phyloP scores from a whole-genome alignment of 805 yeast species.

The Metschnikowia koreensis region DNA sequence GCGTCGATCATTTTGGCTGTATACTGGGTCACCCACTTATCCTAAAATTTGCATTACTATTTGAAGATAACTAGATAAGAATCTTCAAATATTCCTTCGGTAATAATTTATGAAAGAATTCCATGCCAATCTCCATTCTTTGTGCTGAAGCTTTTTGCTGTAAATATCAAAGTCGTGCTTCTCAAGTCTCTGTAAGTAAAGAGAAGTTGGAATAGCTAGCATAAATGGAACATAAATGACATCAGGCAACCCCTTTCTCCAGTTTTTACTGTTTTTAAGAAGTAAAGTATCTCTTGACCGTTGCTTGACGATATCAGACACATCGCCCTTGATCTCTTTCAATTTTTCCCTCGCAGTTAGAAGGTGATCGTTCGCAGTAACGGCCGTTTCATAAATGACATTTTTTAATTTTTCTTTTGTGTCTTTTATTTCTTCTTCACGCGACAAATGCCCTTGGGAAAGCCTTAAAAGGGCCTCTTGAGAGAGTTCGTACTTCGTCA shows the following conservation, averaged over 20 bases:
- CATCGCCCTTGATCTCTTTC: constrained; percentile 33
- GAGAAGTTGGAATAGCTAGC: constrained; percentile 61
- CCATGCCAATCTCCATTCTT: constrained; percentile 70
- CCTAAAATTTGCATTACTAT: not conserved
- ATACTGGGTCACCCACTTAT: not conserved
- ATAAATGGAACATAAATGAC: constrained; percentile 65
- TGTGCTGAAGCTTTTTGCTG: constrained; percentile 39
- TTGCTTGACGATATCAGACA: constrained; percentile 28
- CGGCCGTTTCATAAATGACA: constrained; percentile 66
- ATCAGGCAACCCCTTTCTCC: constrained; percentile 56
- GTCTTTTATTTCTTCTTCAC: constrained; percentile 24
- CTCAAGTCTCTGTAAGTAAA: constrained; percentile 62
- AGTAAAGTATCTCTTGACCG: constrained; percentile 25
- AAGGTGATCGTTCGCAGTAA: constrained; percentile 77
- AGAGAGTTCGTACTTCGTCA: constrained; percentile 52
- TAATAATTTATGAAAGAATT: constrained; percentile 50
- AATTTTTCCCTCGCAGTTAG: constrained; percentile 64
- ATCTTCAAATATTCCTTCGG: constrained; percentile 31
- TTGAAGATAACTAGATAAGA: not conserved
- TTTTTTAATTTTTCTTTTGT: constrained; percentile 45
- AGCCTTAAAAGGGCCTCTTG: constrained; percentile 61
- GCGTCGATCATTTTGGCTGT: not conserved
- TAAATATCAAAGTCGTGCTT: constrained; percentile 62
- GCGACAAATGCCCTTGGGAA: constrained; percentile 41
- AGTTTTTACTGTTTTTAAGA: constrained; percentile 25